Evolutionary conservation across 257 asterid species (phyloP).

Genomic region (Gentiana dahurica): DNA sequence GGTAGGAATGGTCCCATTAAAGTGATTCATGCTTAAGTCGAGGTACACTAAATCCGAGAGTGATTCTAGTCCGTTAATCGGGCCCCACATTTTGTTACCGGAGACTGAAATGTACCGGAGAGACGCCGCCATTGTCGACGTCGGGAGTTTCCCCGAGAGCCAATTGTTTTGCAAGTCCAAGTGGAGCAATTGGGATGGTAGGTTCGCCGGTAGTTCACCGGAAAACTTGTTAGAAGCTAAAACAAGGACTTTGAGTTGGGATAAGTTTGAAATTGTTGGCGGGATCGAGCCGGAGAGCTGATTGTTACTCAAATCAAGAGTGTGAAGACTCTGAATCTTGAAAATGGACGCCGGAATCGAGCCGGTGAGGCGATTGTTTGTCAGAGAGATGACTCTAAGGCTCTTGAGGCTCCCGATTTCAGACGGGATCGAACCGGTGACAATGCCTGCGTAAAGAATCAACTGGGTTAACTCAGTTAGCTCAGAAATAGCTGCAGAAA

Average conservation of each 20-base stretch:
- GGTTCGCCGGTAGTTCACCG: slow-evolving; percentile 26
- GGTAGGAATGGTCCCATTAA: slow-evolving; percentile 58
- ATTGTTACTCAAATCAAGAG: slow-evolving; percentile 68
- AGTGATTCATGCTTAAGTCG: slow-evolving; percentile 64
- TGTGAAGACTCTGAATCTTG: slow-evolving; percentile 42
- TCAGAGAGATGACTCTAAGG: slow-evolving; percentile 51
- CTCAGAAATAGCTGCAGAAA: slow-evolving; percentile 36
- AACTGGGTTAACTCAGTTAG: slow-evolving; percentile 51
- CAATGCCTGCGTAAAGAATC: slow-evolving; percentile 64
- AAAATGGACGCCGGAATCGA: slow-evolving; percentile 31
- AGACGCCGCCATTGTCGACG: slow-evolving; percentile 27
- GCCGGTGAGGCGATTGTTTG: slow-evolving; percentile 57
- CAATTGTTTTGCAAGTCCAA: slow-evolving; percentile 46
- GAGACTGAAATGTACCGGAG: slow-evolving; percentile 54
- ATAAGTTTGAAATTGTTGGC: slow-evolving; percentile 8
- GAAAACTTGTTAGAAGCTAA: slow-evolving; percentile 35
- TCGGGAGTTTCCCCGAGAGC: slow-evolving; percentile 41
- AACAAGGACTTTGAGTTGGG: slow-evolving; percentile 30
- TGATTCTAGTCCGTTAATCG: slow-evolving; percentile 31
- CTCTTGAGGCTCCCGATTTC: slow-evolving; percentile 26
- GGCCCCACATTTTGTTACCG: slow-evolving; percentile 53
- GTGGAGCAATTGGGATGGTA: slow-evolving; percentile 45
- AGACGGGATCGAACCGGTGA: slow-evolving; percentile 58
- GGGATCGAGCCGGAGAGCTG: slow-evolving; percentile 41
- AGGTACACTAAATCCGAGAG: slow-evolving; percentile 39